These are phyloP conservation scores for Cyclocybe aegerita DNA, from an alignment of 768 basidiomycete species.

Conservation along the genomic window DNA sequence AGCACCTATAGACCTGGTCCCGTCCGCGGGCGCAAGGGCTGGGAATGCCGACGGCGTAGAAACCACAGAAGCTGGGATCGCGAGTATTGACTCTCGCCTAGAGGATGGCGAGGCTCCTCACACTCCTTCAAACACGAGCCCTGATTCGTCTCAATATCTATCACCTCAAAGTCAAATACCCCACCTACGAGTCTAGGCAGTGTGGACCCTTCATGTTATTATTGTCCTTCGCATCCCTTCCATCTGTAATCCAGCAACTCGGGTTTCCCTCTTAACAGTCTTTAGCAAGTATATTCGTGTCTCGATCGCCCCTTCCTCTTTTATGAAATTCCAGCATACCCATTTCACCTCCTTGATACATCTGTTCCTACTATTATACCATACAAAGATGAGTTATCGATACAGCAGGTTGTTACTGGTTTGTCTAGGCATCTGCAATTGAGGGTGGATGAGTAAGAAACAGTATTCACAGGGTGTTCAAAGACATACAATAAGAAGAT, in stretches of 20 bases:
- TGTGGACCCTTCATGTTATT: constrained; percentile 3
- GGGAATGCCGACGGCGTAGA: constrained; percentile 68
- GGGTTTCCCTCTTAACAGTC: no score
- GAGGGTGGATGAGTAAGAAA: neutral
- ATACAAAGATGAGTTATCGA: neutral
- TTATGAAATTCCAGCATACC: no score
- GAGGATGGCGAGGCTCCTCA: constrained; percentile 39
- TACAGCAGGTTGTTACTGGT: neutral
- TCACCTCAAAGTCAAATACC: constrained; percentile 41
- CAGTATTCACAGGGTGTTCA: constrained; percentile 3
- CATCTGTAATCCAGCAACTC: neutral
- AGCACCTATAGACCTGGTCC: constrained; percentile 75
- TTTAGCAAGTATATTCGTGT: no score
- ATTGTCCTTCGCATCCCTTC: constrained; percentile 12
- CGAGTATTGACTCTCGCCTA: constrained; percentile 38
- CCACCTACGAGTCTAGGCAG: constrained; percentile 34
- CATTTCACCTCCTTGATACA: no score
- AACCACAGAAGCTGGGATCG: constrained; percentile 52
- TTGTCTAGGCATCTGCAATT: constrained; percentile 24
- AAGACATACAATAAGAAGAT: constrained; percentile 72
- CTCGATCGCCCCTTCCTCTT: no score
- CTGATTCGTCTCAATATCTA: constrained; percentile 26
- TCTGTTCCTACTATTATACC: neutral
- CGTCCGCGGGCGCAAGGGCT: constrained; percentile 64
- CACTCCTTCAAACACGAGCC: constrained; percentile 19